phyloP scores from a whole-genome alignment of 176 grass and related monocot species.

The Aegilops umbellulata region DNA sequence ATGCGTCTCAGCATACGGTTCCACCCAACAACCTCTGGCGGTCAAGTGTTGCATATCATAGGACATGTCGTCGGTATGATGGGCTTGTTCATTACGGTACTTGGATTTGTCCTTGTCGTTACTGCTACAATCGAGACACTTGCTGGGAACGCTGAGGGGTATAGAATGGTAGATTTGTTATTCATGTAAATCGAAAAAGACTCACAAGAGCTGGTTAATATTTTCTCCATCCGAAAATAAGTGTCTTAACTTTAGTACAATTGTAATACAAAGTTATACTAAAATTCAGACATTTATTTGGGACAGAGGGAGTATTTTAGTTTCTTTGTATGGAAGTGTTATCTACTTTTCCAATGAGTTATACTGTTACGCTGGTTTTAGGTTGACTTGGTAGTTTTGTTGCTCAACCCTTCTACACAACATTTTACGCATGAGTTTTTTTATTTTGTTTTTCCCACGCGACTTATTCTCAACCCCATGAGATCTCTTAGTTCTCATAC shows the following conservation, averaged over 20 bases:
- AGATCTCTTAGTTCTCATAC: too few relatives aligned
- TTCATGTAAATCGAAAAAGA: neutral
- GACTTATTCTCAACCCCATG: too few relatives aligned
- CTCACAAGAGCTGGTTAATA: neutral
- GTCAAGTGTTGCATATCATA: neutral
- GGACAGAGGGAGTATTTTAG: too few relatives aligned
- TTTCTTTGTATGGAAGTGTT: neutral
- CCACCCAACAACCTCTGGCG: neutral
- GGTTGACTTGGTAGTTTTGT: too few relatives aligned
- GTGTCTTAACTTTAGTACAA: too few relatives aligned
- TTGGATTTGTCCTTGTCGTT: neutral
- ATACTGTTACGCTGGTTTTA: neutral
- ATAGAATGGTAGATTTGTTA: neutral
- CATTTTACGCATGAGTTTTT: too few relatives aligned
- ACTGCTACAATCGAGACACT: neutral
- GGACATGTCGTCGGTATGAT: neutral
- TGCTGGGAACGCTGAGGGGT: neutral
- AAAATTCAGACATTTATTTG: too few relatives aligned
- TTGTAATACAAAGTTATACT: too few relatives aligned
- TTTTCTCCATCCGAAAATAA: neutral
- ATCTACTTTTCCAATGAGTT: neutral
- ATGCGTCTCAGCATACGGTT: neutral
- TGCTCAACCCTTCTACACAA: too few relatives aligned
- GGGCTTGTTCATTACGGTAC: neutral
- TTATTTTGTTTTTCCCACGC: too few relatives aligned